Base-by-base conservation (phyloP, 306 rosid species). In the Myrica gale region DNA sequence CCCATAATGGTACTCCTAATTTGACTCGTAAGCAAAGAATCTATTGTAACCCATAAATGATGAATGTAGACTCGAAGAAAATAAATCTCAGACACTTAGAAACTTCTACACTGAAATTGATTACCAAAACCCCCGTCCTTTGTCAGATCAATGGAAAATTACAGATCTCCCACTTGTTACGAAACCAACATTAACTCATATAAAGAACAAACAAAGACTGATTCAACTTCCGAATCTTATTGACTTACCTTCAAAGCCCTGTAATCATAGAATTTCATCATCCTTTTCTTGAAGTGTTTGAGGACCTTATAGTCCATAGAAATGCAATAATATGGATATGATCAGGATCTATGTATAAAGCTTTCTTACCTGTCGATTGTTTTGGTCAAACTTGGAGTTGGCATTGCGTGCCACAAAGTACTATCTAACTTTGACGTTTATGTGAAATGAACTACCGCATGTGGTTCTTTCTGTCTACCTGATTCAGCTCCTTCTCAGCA, bases 401-500 rank as follows among this genome's bases (percentile, higher is more conserved):
- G 75, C 76, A 19, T 61, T 74, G 69, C 77, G 19, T 47, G 68
- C 21, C 37, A 32, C 71, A 74, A 46, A 74, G 52, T 72, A 71
- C 57, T 72, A 8, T 48, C 26, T 41, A 46, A 50, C 19, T 76
- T 81, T 69, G 68, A 66, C 81, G 71, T 78, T 75, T 50, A 61
- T 79, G 55, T 81, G 80, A 50, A 71, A 54, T 78, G 75, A 82
- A 74, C 65, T 76, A 21, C 47, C 54, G 70, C 58, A 79, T n/a
- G 45, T 75, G 11, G 12, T 74, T 66, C 60, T 46, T 42, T 39
- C 56, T 54, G 68, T 79, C 71, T 39, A 32, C 58, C 58, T 74
- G 77, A 77, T 80, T 56, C 68, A 51, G 74, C 83, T 68, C 73
- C 81, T 87, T 79, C 58, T 84, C 78, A 41, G 46, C 86, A 92